Evolutionary conservation across 148 eudicot species (phyloP).

Genomic region (Agrostemma githago): DNA sequence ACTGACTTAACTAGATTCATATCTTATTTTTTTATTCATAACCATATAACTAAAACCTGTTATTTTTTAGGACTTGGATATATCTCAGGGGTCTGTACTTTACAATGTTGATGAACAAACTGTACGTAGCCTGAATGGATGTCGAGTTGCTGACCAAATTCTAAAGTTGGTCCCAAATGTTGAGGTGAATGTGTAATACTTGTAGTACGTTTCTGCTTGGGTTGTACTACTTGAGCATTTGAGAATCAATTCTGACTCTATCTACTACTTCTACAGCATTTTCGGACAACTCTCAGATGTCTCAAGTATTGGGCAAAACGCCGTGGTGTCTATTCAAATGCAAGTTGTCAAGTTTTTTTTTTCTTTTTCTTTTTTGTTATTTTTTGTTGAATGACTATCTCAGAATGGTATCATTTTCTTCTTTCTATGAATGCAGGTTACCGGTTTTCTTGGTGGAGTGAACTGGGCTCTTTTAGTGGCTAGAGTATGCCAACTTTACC

Average conservation of each 20-base stretch:
- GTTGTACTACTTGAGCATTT: not conserved
- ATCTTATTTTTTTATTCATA: not conserved
- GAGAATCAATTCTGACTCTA: constrained; percentile 9
- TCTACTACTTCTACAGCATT: constrained; percentile 41
- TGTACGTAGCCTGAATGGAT: constrained; percentile 85
- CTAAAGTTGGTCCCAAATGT: constrained; percentile 88
- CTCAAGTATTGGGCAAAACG: constrained; percentile 88
- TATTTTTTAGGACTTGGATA: constrained; percentile 65
- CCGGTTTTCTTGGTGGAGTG: constrained; percentile 98
- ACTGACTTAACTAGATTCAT: not conserved
- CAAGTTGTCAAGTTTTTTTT: constrained; percentile 27
- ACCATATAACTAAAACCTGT: constrained; percentile 11
- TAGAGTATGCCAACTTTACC: constrained; percentile 85
- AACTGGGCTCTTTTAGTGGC: constrained; percentile 97
- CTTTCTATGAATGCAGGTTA: constrained; percentile 43
- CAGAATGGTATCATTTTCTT: not conserved
- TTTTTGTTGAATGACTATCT: not conserved
- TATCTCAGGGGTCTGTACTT: constrained; percentile 67
- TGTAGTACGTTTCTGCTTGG: not conserved
- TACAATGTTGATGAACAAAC: constrained; percentile 80
- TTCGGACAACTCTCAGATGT: constrained; percentile 76
- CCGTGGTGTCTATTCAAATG: constrained; percentile 92
- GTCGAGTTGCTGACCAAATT: constrained; percentile 89
- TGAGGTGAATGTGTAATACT: constrained; percentile 38
- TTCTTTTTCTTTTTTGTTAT: not conserved